Evolutionary conservation across 768 basidiomycete species (phyloP).

Genomic region (Leccinum arenicola): DNA sequence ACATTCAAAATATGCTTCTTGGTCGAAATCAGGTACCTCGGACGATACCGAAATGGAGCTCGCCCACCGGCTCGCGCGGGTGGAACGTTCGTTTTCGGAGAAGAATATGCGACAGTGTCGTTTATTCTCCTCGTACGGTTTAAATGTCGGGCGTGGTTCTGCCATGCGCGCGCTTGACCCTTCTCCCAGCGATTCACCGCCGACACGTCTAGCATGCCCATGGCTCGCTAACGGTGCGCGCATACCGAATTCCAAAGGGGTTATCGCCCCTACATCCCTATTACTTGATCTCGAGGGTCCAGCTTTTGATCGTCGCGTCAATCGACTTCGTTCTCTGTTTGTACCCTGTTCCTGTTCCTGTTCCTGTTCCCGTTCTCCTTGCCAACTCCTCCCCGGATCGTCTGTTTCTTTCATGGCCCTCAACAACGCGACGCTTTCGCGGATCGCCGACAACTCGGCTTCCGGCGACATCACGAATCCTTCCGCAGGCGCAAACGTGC

Average conservation of each 20-base stretch:
- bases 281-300: slow-evolving; percentile 2
- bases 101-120: slow-evolving; percentile 29
- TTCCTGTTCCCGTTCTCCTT: not conserved
- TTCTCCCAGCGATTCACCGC: slow-evolving; percentile 1
- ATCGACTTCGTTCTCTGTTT: not conserved
- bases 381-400: slow-evolving; percentile 27
- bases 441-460: slow-evolving; percentile 34
- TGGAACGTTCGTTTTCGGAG: slow-evolving; percentile 8
- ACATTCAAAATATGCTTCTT: slow-evolving; percentile 41
- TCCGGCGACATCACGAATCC: slow-evolving; percentile 11
- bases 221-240: not conserved
- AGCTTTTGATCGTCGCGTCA: not conserved
- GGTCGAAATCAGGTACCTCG: slow-evolving; percentile 1
- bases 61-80: not conserved
- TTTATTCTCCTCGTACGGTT: slow-evolving; percentile 20
- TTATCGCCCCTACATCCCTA: not conserved
- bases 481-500: slow-evolving; percentile 44
- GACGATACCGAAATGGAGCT: slow-evolving; percentile 1
- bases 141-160: not conserved
- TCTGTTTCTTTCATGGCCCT: slow-evolving; percentile 37
- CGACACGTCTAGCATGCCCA: not conserved
- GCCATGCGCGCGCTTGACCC: slow-evolving; percentile 1
- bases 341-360: not conserved
- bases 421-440: slow-evolving; percentile 49
- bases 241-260: not conserved